Evolutionary conservation across 108 stramenopile genomes (phyloP).

Genomic region (Cyclotella cryptica): DNA sequence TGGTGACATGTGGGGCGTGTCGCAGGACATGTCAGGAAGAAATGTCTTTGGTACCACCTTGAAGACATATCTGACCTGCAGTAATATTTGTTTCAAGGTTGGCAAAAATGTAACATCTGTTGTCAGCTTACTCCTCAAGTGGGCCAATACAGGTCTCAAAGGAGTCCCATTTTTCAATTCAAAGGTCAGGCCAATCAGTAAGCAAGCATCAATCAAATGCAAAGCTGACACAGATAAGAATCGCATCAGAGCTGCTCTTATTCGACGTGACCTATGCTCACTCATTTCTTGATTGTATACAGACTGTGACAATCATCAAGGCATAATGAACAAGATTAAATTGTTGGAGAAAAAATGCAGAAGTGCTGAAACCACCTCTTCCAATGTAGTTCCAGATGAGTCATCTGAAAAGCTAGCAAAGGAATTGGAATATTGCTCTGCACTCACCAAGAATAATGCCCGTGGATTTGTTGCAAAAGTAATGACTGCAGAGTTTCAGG

Average conservation of each 20-base stretch:
- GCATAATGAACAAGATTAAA: neutral
- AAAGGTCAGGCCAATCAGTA: slow-evolving; percentile 1
- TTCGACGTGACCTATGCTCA: neutral
- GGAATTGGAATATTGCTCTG: slow-evolving; percentile 5
- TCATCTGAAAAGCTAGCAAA: neutral
- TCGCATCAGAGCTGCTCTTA: neutral
- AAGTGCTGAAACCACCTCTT: slow-evolving; percentile 8
- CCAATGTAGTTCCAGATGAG: neutral
- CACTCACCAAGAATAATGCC: slow-evolving; percentile 17
- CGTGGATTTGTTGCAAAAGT: too few relatives aligned
- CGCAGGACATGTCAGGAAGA: too few relatives aligned
- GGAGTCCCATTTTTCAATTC: slow-evolving; percentile 22
- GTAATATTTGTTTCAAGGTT: slow-evolving; percentile 23
- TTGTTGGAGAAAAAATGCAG: neutral
- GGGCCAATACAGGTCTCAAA: slow-evolving; percentile 1
- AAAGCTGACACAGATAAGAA: slow-evolving; percentile 11
- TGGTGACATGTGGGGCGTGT: too few relatives aligned
- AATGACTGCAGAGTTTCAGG: slow-evolving; percentile 34
- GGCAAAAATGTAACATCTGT: slow-evolving; percentile 6
- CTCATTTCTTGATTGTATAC: neutral
- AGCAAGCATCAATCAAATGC: slow-evolving; percentile 25
- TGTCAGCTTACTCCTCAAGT: slow-evolving; percentile 20
- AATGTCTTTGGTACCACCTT: too few relatives aligned
- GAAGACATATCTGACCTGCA: too few relatives aligned
- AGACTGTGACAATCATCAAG: neutral